Base-by-base conservation (phyloP, 805 yeast species). In the Schwanniomyces occidentalis region DNA sequence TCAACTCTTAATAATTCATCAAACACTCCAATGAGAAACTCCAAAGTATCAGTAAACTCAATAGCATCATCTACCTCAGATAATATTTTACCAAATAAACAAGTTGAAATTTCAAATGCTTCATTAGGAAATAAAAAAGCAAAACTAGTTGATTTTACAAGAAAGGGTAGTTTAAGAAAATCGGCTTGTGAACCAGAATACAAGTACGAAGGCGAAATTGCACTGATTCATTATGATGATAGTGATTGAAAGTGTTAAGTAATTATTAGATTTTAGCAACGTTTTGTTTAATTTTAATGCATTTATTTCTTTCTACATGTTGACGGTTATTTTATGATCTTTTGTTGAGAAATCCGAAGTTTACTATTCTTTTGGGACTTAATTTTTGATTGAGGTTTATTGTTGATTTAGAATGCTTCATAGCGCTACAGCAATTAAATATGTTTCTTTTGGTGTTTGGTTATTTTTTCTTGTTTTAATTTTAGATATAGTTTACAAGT, bases 111-210 rank as follows among this genome's bases (percentile, higher is more conserved):
- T 13, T 43, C 56, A 7, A 16, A 21, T 4, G 43, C 28, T 26
- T 22, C 49, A 8, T 46, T 55, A 2, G 35, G 46, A 19, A 52
- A 52, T 9, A 29, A 48, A 23, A 56, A 56, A 28, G 73, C 74
- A 8, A 71, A 73, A 48, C 54, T 72, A 35, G 75, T 73, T 25
- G 71, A 72, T 30, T 71, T 73, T 40, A 69, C 74, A 4, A 54
- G 75, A 43, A 64, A 64, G 43, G 69, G 68, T 7, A 61, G 72
- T 39, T 53, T 68, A 39, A 52, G 63, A 37, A 68, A 68, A 34
- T 58, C 67, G n/a, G 58, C 70, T 2, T 58, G 63, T 30, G 62
- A 57, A 26, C 60, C 58, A 13, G 47, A 51, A 29, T 44, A 54
- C 14, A 50, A 45, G 9, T 50, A 52, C 25, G 54, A 52, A 24